A percentile compares a stretch with the other conserved stretches of the same genome.
Conservation (phyloP, 352 stramenopile genomes). For the Pythium volutum region DNA sequence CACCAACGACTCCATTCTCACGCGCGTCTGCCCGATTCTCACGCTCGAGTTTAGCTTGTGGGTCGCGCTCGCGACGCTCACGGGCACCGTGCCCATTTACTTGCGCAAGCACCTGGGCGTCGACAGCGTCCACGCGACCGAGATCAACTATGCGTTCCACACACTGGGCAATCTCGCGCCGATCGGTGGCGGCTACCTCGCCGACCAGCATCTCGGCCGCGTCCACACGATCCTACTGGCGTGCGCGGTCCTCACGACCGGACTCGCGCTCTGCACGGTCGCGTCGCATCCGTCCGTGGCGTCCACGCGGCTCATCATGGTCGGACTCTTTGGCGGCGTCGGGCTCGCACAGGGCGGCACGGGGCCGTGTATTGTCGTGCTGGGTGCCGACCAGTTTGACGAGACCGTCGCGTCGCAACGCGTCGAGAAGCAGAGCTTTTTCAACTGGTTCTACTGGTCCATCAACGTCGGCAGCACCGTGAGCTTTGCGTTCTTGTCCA, state of each 20-base stretch:
- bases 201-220: conserved; percentile 69
- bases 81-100: conserved; percentile 77
- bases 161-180: conserved; percentile 81
- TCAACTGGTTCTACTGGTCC: conserved; percentile 93
- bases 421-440: conserved; percentile 85
- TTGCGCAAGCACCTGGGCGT: conserved; percentile 81
- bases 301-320: conserved; percentile 65
- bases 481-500: conserved; percentile 87
- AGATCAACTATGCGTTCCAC: conserved; percentile 80
- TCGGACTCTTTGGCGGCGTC: conserved; percentile 74
- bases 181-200: conserved; percentile 75
- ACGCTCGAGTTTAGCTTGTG: conserved; percentile 69
- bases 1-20: conserved; percentile 11
- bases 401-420: conserved; percentile 52
- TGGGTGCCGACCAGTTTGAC: conserved; percentile 75
- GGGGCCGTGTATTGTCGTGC: conserved; percentile 34
- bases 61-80: conserved; percentile 72
- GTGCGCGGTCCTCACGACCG: conserved; percentile 60
- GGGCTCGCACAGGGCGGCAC: conserved; percentile 36
- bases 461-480: conserved; percentile 90
- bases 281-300: conserved; percentile 52
- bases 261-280: conserved; percentile 65
- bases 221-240: conserved; percentile 80
- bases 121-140: conserved; percentile 67
- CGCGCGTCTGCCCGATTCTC: conserved; percentile 28